These are phyloP conservation scores for Penicillium sp. DNA, from an alignment of 2,329 filamentous ascomycete genomes.

Conservation along the genomic window DNA sequence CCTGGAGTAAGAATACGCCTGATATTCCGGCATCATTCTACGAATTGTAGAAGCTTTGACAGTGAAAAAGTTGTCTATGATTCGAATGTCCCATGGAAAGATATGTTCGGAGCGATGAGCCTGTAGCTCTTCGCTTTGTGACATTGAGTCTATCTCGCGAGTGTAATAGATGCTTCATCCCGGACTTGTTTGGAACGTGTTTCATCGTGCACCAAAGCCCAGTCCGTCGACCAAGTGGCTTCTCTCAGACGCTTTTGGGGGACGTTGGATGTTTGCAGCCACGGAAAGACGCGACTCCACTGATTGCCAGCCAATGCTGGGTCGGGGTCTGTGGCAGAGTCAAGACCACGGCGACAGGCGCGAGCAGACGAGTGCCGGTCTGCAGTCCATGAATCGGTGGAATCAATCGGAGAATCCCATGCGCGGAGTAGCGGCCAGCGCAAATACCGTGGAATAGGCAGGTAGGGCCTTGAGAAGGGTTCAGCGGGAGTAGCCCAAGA, in stretches of 20 bases:
- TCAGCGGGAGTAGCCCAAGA: not conserved
- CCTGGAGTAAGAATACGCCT: too few relatives aligned
- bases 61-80: not conserved
- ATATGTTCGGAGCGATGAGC: not conserved
- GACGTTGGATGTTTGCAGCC: too few relatives aligned
- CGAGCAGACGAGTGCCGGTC: not conserved
- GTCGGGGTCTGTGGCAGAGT: not conserved
- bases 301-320: not conserved
- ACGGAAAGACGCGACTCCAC: not conserved
- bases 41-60: too few relatives aligned
- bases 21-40: too few relatives aligned
- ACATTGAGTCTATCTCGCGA: not conserved
- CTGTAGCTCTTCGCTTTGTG: not conserved
- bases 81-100: not conserved
- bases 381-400: not conserved
- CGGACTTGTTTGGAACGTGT: not conserved
- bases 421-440: too few relatives aligned
- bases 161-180: not conserved
- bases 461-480: not conserved
- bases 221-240: not conserved
- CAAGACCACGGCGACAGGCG: not conserved
- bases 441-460: not conserved
- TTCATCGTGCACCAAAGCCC: not conserved
- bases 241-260: too few relatives aligned
- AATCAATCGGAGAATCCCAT: not conserved